These are phyloP conservation scores for Plasmodium billcollinsi DNA, from an alignment of 169 alveolate species.

Conservation along the genomic window DNA sequence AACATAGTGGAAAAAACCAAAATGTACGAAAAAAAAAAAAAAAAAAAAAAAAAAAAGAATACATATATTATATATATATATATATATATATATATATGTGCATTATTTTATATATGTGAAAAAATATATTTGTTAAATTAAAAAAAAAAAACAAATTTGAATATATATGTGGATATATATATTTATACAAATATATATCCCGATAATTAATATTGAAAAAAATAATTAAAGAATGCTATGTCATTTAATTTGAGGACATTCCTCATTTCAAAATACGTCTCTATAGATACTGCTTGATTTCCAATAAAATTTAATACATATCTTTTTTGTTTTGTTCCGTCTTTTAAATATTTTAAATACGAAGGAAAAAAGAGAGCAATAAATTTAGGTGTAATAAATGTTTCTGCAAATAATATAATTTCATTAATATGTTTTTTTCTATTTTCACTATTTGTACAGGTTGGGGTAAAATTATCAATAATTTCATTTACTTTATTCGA, in stretches of 20 bases:
- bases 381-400: constrained; percentile 75
- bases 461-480: neutral
- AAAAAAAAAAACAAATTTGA: too few relatives aligned
- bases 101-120: too few relatives aligned
- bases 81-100: too few relatives aligned
- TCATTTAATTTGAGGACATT: constrained; percentile 54
- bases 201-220: constrained; percentile 26
- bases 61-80: too few relatives aligned
- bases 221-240: constrained; percentile 47
- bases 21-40: too few relatives aligned
- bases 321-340: constrained; percentile 58
- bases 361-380: constrained; percentile 75
- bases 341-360: constrained; percentile 51
- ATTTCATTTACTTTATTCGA: constrained; percentile 43
- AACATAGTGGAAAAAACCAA: too few relatives aligned
- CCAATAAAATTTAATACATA: constrained; percentile 52
- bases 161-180: too few relatives aligned
- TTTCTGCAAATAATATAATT: constrained; percentile 52
- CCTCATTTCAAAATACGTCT: constrained; percentile 72
- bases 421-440: constrained; percentile 32
- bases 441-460: neutral
- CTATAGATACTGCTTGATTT: constrained; percentile 65
- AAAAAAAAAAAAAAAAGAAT: too few relatives aligned
- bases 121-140: too few relatives aligned
- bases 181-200: too few relatives aligned